These are phyloP conservation scores for Scleromitrula shiraiana DNA, from an alignment of 2,329 filamentous ascomycete genomes.

Conservation along the genomic window DNA sequence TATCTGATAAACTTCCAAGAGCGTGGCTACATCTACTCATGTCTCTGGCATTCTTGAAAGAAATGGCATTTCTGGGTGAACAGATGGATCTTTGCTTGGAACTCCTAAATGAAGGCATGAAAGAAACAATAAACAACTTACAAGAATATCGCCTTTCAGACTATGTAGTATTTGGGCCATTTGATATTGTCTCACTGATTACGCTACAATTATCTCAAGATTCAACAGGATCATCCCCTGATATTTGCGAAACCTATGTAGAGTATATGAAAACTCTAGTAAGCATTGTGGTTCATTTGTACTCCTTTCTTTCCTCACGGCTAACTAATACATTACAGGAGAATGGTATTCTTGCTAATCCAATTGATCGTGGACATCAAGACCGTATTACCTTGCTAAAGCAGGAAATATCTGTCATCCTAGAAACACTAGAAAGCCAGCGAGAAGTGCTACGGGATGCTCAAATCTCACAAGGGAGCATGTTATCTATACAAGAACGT, in stretches of 20 bases:
- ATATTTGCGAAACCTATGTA: conserved; percentile 16
- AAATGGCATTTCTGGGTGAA: conserved; percentile 13
- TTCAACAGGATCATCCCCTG: conserved; percentile 8
- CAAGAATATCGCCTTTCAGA: conserved; percentile 2
- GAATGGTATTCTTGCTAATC: conserved; percentile 16
- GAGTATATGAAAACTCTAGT: conserved; percentile 19
- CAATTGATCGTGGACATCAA: conserved; percentile 19
- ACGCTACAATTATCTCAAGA: conserved; percentile 16
- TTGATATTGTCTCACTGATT: conserved; percentile 18
- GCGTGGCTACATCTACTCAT: conserved; percentile 21
- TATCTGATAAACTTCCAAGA: conserved; percentile 16
- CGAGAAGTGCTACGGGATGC: conserved; percentile 6
- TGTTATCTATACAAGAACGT: background rate
- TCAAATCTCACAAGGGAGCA: background rate
- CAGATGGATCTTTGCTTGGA: background rate
- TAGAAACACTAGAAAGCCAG: conserved; percentile 16
- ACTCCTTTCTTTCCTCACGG: too few species aligned
- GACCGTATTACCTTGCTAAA: conserved; percentile 17
- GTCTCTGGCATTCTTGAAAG: conserved; percentile 12
- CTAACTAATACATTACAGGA: too few species aligned
- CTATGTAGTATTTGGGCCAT: conserved; percentile 15
- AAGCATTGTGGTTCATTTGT: background rate
- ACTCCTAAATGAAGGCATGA: background rate
- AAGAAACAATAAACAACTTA: background rate
- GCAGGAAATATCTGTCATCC: conserved; percentile 20